Percentiles rank a stretch among this genome's conserved stretches.
These are phyloP conservation scores for Suillus spraguei DNA, from an alignment of 768 basidiomycete genomes.

Conservation along the genomic window DNA sequence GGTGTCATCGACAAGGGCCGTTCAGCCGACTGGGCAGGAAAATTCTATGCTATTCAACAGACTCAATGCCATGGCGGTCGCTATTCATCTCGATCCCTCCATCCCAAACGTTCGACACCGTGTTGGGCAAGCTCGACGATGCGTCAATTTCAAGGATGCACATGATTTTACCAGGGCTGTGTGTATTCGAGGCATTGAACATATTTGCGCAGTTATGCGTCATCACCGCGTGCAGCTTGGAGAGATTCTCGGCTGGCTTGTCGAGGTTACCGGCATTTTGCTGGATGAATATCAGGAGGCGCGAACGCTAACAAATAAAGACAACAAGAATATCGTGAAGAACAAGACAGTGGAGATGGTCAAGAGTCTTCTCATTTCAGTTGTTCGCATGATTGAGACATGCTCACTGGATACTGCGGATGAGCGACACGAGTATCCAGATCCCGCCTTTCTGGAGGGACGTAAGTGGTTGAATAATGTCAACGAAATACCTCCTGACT, in stretches of 20 bases:
- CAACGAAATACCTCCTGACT: slow-evolving; percentile 10
- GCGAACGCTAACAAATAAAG: slow-evolving; percentile 23
- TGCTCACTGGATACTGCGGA: slow-evolving; percentile 40
- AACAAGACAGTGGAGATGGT: slow-evolving; percentile 41
- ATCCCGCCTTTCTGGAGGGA: slow-evolving; percentile 57
- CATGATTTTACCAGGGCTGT: slow-evolving; percentile 66
- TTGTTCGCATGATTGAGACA: slow-evolving; percentile 53
- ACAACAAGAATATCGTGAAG: slow-evolving; percentile 15
- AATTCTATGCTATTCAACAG: slow-evolving; percentile 84
- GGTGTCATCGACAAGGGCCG: slow-evolving; percentile 60
- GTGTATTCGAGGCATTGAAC: slow-evolving; percentile 73
- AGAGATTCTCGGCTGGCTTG: slow-evolving; percentile 64
- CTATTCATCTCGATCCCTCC: slow-evolving; percentile 65
- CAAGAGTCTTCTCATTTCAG: slow-evolving; percentile 57
- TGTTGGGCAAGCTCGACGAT: slow-evolving; percentile 65
- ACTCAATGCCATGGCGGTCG: slow-evolving; percentile 70
- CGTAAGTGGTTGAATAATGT: slow-evolving; percentile 39
- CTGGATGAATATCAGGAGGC: slow-evolving; percentile 52
- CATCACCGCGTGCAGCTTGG: slow-evolving; percentile 52
- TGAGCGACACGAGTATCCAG: slow-evolving; percentile 53
- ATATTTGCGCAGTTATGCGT: slow-evolving; percentile 63
- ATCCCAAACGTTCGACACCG: slow-evolving; percentile 49
- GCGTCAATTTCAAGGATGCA: slow-evolving; percentile 66
- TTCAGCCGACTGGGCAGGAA: slow-evolving; percentile 52
- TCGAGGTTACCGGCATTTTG: slow-evolving; percentile 57